A percentile compares a stretch with the other conserved stretches of the same genome.
These are phyloP conservation scores for Solanum neorickii DNA, from an alignment of 257 asterid genomes.

Conservation along the genomic window DNA sequence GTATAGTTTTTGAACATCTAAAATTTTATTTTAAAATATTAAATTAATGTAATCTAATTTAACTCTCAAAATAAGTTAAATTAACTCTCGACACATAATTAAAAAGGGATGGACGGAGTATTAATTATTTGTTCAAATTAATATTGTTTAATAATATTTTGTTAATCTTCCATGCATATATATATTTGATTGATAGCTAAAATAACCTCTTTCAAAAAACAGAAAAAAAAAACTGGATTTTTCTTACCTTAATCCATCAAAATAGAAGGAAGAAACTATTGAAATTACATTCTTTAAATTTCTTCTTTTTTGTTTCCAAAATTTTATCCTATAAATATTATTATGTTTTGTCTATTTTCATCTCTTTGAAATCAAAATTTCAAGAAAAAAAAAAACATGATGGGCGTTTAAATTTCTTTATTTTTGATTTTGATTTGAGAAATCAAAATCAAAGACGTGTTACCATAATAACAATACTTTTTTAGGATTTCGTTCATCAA, in stretches of 20 bases:
- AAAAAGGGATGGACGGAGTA: too few relatives aligned
- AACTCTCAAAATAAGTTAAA: too few relatives aligned
- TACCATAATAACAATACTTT: neutral
- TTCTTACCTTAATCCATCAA: neutral
- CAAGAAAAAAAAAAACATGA: neutral
- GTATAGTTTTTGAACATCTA: too few relatives aligned
- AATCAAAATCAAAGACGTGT: conserved; percentile 40
- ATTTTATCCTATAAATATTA: neutral
- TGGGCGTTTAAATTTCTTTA: neutral
- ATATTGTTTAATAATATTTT: neutral
- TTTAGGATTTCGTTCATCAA: neutral
- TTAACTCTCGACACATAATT: too few relatives aligned
- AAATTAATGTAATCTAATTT: too few relatives aligned
- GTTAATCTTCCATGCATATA: neutral
- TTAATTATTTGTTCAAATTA: neutral
- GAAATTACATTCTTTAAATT: neutral
- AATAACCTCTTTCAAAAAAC: neutral
- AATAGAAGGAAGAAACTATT: neutral
- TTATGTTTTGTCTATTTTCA: neutral
- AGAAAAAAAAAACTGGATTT: neutral
- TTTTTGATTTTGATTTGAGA: conserved; percentile 12
- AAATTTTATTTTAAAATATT: too few relatives aligned
- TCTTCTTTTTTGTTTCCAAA: neutral
- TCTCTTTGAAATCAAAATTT: neutral
- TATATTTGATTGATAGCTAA: neutral